Base-by-base conservation (phyloP, 1,139 yeast species). In the Candida albicans region DNA sequence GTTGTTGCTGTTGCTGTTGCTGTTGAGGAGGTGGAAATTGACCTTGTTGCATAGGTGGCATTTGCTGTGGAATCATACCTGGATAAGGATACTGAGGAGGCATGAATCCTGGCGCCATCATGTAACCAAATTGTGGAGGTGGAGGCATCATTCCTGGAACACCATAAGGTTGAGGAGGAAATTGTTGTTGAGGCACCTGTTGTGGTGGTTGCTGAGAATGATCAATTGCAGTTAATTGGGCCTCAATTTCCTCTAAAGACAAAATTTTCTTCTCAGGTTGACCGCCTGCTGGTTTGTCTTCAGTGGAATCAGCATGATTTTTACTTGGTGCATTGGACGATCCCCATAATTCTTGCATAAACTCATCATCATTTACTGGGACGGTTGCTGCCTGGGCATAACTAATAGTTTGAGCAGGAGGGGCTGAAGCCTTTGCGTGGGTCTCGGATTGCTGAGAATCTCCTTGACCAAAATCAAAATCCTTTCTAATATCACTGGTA, bases 211-310 rank as follows among this genome's bases (percentile, higher is more conserved):
- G 49, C 33, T 62, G 69, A 25, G 56, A 43, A 43, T 61, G 66
- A 49, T 72, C 77, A 51, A 73, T 72, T 22, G 77, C 70, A 49
- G 81, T 69, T 64, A 86, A 74, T 56, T 81, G 88, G 11, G 91
- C 87, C 61, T 86, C 93, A 52, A 84, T 82, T 55, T 87, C 93
- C 59, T 83, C 89, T 54, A 86, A 69, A 12, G 91, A 83, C 52
- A 83, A 68, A 38, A 83, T 73, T 55, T 73, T 78, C 57, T 68
- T 70, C 42, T 68, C 77, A 28, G 45, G 25, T 22, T 48, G 43
- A 12, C 47, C 13, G 22, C 13, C 37, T 24, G 46, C 50, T 8
- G 49, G 47, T 31, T 40, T 49, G 13, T 43, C 43, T 35, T 42
- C 15, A 33, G 44, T 36, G 45, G 59, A 7, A 32, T 44, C 41